These are phyloP conservation scores for Prunus padus DNA, from an alignment of 306 rosid genomes.

Conservation along the genomic window DNA sequence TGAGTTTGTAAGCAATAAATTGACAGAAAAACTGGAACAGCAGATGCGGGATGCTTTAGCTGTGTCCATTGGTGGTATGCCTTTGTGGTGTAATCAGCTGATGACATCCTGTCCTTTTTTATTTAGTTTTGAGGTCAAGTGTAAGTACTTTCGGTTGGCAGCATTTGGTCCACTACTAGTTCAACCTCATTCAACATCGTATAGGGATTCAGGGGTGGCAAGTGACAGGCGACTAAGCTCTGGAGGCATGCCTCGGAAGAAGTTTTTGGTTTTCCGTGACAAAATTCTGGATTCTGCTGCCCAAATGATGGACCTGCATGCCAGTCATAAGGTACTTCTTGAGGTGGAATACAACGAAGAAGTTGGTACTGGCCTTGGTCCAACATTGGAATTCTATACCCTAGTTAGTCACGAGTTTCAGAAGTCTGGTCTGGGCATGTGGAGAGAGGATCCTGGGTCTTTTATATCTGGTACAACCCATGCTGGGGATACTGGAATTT, in stretches of 20 bases:
- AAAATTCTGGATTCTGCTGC: slow-evolving; percentile 79
- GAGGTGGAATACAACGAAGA: slow-evolving; percentile 94
- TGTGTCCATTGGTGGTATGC: slow-evolving; percentile 78
- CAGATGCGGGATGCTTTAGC: slow-evolving; percentile 86
- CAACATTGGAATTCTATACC: slow-evolving; percentile 94
- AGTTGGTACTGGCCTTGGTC: slow-evolving; percentile 99
- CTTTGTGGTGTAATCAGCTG: slow-evolving; percentile 80
- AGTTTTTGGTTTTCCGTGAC: slow-evolving; percentile 69
- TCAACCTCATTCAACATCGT: slow-evolving; percentile 46
- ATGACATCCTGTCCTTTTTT: slow-evolving; percentile 78
- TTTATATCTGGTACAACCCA: slow-evolving; percentile 33
- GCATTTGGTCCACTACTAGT: slow-evolving; percentile 65
- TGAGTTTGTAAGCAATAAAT: slow-evolving; percentile 81
- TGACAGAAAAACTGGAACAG: slow-evolving; percentile 95
- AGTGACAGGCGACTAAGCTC: slow-evolving; percentile 54
- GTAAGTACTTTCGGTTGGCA: slow-evolving; percentile 79
- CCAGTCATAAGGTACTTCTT: slow-evolving; percentile 64
- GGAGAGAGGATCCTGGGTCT: slow-evolving; percentile 70
- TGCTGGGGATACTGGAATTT: slow-evolving; percentile 39
- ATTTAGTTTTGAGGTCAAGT: slow-evolving; percentile 87
- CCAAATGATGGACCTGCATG: slow-evolving; percentile 83
- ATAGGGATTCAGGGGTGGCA: slow-evolving; percentile 43
- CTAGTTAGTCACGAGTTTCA: slow-evolving; percentile 89
- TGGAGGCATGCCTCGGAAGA: slow-evolving; percentile 65
- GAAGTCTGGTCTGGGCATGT: slow-evolving; percentile 78